Evolutionary conservation across 768 basidiomycete genomes (phyloP).

Genomic region (Tylopilus vinaceipallidus): DNA sequence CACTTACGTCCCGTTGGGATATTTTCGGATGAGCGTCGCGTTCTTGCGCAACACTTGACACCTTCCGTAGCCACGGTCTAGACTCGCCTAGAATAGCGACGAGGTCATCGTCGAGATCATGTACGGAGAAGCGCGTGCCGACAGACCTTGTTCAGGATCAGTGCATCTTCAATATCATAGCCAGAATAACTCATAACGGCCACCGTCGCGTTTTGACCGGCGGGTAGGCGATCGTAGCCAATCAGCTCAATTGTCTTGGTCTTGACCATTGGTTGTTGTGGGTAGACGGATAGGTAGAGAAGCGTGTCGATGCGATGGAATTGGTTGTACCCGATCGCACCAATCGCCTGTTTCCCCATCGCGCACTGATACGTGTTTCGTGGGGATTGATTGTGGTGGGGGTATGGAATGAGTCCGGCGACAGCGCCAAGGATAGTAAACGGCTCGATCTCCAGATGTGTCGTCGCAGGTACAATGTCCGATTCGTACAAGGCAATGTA

Average conservation of each 20-base stretch:
- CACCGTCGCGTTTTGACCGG: conserved; percentile 97
- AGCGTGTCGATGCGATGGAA: conserved; percentile 97
- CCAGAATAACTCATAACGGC: conserved; percentile 99
- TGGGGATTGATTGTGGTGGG: conserved; percentile 98
- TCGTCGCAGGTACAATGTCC: conserved; percentile 77
- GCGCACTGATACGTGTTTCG: conserved; percentile 99
- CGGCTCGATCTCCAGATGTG: conserved; percentile 97
- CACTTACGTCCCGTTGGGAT: conserved; percentile 94
- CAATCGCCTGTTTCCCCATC: conserved; percentile 99
- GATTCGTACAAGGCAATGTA: conserved; percentile 93
- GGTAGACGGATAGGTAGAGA: conserved; percentile 96
- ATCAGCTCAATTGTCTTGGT: conserved; percentile 97
- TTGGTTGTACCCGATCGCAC: conserved; percentile 97
- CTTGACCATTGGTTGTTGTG: conserved; percentile 99
- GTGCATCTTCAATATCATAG: conserved; percentile 98
- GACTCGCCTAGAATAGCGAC: conserved; percentile 61
- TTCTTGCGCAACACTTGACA: conserved; percentile 98
- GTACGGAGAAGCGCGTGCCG: conserved; percentile 3
- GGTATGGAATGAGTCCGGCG: conserved; percentile 97
- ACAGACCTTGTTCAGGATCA: conserved; percentile 88
- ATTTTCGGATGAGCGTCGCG: conserved; percentile 89
- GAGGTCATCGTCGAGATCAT: background rate
- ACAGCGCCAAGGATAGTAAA: conserved; percentile 98
- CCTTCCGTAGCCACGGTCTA: conserved; percentile 96
- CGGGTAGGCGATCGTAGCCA: conserved; percentile 94